Evolutionary conservation across 2,329 filamentous ascomycete genomes (phyloP), one percentile per base, ranked within the genome.

Genomic region (Ceratocystis destructans): DNA sequence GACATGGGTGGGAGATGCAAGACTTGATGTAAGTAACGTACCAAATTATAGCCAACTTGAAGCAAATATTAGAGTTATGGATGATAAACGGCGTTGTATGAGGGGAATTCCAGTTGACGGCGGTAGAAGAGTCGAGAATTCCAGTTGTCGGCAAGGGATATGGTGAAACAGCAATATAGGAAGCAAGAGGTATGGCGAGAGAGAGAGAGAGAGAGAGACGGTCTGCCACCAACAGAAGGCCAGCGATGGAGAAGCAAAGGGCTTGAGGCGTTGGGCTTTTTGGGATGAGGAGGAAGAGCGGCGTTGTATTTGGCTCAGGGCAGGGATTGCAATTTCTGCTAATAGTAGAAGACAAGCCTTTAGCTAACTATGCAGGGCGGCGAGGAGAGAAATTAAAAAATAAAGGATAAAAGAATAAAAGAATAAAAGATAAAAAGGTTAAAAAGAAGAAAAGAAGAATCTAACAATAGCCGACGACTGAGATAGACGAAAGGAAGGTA

Each of bases 281-380:
- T 22, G 5, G 50, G 20, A 17, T 57, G 53, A 28, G 22, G 61
- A 22, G 37, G n/a, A 62, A 44, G 12, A 22, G 22, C 20, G 33
- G 48, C 48, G 48, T 20, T 20, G 8, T 50, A 50, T 20, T 22
- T 25, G 28, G 20, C 33, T 22, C 8, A 45, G 28, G 10, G 41
- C 41, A 62, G 61, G 44, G 61, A 53, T 48, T 57, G 10, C 22
- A 17, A 17, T 12, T 31, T 57, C 22, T 57, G 53, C 53, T 57
- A 57, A 57, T 57, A 64, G 17, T 33, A 50, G 45, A 64, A 53
- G 44, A 64, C 48, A 45, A 50, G 50, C 50, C 50, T 55, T 55
- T 22, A 20, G 15, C 20, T 55, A 15, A 15, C 20, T 20, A 55
- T 55, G 22, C 53, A 57, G 53, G 53, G 53, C 53, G 53, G 53